phyloP scores from a whole-genome alignment of 768 basidiomycete genomes.

The Glaciozyma antarctica region DNA sequence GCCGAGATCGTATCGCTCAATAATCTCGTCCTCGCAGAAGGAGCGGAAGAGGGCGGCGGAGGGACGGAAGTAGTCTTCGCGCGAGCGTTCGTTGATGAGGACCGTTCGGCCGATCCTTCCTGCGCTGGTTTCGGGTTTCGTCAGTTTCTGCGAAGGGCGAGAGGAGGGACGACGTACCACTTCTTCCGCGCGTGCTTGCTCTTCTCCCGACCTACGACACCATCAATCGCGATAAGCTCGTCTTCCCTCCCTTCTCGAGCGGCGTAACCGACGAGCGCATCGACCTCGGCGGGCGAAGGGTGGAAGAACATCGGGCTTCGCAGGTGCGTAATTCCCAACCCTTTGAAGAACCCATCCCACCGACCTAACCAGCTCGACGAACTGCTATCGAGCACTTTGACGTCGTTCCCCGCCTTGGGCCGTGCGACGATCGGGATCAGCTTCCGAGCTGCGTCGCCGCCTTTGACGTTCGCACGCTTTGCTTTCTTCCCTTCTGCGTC shows the following conservation, averaged over 20 bases:
- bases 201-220: slow-evolving; percentile 34
- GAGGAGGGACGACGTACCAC: slow-evolving; percentile 4
- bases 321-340: slow-evolving; percentile 30
- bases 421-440: slow-evolving; percentile 4
- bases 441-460: slow-evolving; percentile 12
- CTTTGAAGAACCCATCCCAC: slow-evolving; percentile 30
- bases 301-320: slow-evolving; percentile 36
- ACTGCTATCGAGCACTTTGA: slow-evolving; percentile 27
- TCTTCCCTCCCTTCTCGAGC: slow-evolving; percentile 6
- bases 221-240: slow-evolving; percentile 31
- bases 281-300: slow-evolving; percentile 30
- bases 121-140: not conserved
- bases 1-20: slow-evolving; percentile 29
- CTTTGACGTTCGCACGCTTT: slow-evolving; percentile 18
- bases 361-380: slow-evolving; percentile 12
- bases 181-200: slow-evolving; percentile 34
- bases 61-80: slow-evolving; percentile 34
- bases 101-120: slow-evolving; percentile 12
- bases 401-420: slow-evolving; percentile 10
- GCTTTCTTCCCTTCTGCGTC: not conserved
- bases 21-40: slow-evolving; percentile 27
- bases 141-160: not conserved
- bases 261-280: slow-evolving; percentile 33
- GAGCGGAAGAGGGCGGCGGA: slow-evolving; percentile 27
- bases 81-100: slow-evolving; percentile 34